These are phyloP conservation scores for Alternaria gaisen DNA, from an alignment of 2,329 filamentous ascomycete genomes.

Conservation along the genomic window DNA sequence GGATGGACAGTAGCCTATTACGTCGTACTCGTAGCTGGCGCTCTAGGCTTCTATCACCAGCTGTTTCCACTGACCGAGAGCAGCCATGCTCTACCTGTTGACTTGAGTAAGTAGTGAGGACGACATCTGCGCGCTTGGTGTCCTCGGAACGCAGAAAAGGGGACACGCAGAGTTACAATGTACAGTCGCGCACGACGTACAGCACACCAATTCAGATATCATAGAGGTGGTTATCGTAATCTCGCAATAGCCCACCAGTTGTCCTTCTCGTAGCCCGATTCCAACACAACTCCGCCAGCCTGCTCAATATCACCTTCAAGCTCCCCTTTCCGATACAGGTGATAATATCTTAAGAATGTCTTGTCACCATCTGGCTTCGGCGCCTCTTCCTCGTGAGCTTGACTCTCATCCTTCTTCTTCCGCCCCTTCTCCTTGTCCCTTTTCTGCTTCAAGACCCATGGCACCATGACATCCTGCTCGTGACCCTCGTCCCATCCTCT, in stretches of 20 bases:
- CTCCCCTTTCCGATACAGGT: conserved; percentile 87
- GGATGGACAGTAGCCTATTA: conserved; percentile 84
- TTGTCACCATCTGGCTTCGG: conserved; percentile 49
- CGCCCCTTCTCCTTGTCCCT: conserved; percentile 42
- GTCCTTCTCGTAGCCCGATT: conserved; percentile 91
- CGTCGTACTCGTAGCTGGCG: conserved; percentile 74
- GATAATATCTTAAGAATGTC: conserved; percentile 91
- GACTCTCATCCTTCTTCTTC: conserved; percentile 6
- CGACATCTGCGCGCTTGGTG: neutral
- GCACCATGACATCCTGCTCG: conserved; percentile 92
- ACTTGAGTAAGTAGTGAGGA: conserved; percentile 10
- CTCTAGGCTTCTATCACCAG: conserved; percentile 73
- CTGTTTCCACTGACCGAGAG: conserved; percentile 78
- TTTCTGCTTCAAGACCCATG: conserved; percentile 78
- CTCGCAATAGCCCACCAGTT: conserved; percentile 92
- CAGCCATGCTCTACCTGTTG: conserved; percentile 57
- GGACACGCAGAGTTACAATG: neutral
- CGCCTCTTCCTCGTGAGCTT: neutral
- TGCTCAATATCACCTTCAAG: conserved; percentile 79
- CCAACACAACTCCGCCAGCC: conserved; percentile 78
- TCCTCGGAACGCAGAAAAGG: neutral
- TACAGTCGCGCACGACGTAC: neutral
- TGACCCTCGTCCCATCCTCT: conserved; percentile 86
- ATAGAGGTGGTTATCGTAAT: conserved; percentile 7
- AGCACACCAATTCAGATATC: neutral